Conservation (phyloP, 2,329 filamentous ascomycete species). For the Claviceps arundinis region DNA sequence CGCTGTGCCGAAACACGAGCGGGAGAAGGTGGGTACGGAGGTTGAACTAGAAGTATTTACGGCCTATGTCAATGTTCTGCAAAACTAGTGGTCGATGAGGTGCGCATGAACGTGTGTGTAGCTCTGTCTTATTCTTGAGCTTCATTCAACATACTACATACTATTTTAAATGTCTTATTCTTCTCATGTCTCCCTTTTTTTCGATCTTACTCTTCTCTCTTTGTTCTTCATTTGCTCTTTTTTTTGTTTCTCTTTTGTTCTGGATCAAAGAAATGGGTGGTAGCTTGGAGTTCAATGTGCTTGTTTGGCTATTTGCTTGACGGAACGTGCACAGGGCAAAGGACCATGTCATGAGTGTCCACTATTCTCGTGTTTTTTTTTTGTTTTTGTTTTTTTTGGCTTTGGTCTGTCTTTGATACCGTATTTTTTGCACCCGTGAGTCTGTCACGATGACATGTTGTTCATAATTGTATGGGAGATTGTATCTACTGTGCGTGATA, state of each 20-base stretch:
- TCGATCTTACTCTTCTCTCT: no score
- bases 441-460: neutral
- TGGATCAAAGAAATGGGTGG: neutral
- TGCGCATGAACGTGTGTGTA: no score
- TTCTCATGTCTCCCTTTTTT: neutral
- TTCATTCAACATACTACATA: no score
- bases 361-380: neutral
- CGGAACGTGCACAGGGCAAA: neutral
- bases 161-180: neutral
- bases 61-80: slow-evolving; percentile 58
- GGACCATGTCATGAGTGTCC: neutral
- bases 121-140: no score
- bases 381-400: no score
- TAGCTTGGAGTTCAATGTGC: neutral
- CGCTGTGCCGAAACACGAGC: slow-evolving; percentile 48
- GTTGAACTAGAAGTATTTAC: slow-evolving; percentile 70
- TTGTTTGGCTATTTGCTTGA: neutral
- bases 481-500: neutral
- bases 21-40: slow-evolving; percentile 42
- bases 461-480: neutral
- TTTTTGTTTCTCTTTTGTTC: neutral
- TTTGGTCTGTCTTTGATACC: neutral
- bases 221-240: neutral
- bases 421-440: neutral
- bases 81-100: slow-evolving; percentile 6